Base-by-base conservation (phyloP, 768 basidiomycete species). In the Pleurotus eryngii region DNA sequence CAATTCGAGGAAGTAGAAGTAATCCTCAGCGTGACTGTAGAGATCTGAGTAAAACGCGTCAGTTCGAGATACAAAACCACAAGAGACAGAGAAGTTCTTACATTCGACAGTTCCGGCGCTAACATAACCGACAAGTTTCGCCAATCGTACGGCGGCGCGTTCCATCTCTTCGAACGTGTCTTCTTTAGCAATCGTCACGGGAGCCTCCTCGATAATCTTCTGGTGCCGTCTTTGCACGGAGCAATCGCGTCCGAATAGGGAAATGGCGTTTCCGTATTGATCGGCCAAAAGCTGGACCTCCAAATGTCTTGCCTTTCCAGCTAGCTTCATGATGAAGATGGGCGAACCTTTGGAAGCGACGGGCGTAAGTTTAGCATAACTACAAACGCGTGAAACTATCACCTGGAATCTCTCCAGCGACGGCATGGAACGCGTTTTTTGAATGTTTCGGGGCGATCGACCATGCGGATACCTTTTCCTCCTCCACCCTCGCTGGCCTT, bases 251-350 rank as follows among this genome's bases (percentile, higher is more conserved):
- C 97, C 97, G 68, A 99, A 99, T 56, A 99, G 81, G 43, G 97
- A 98, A 65, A 99, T 98, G 26, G 97, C 97, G 71, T 97, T 95
- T 57, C 97, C 97, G 70, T 99, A 99, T 72, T 99, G 97, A 75
- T 99, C 97, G 48, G 97, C 97, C 38, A 99, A 85, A 38, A 99
- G 84, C 72, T 99, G 97, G 26, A 98, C 97, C 73, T 99, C 97
- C 65, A 99, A 77, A 74, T 99, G 97, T 61, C 97, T 90, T 46
- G 97, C 97, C 64, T 93, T 89, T 9, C 96, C 95, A 37, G 97
- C 97, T 57, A 99, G 89, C 78, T 98, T 98, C 97, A 99, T 99
- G 76, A 99, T 91, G 75, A 99, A 99, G 64, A 99, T 95, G 50
- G 97, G 97, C 0, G 97, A 98, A 43, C 97, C 97, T 86, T 61